Evolutionary conservation across 257 asterid species (phyloP).

Genomic region (Gardenia jasminoides): DNA sequence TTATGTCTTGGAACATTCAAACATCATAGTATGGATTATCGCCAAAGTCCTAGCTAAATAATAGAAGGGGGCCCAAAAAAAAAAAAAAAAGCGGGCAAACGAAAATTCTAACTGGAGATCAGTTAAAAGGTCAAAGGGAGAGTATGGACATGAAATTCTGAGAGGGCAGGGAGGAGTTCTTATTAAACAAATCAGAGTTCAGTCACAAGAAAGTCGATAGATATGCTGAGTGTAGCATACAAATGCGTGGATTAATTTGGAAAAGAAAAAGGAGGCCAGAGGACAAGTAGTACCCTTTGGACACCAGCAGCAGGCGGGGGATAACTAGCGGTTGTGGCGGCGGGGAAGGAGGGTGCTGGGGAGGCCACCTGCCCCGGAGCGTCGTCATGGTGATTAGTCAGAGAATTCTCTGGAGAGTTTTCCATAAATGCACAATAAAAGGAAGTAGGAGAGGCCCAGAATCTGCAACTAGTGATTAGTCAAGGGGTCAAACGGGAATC

Average conservation of each 20-base stretch:
- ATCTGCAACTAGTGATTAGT: neutral
- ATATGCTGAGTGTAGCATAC: too few species aligned
- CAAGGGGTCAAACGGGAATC: neutral
- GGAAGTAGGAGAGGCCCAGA: neutral
- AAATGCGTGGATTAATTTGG: neutral
- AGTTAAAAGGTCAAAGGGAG: too few species aligned
- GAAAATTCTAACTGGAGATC: too few species aligned
- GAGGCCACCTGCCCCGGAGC: conserved; percentile 30
- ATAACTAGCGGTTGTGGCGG: conserved; percentile 16
- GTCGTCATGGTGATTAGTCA: conserved; percentile 23
- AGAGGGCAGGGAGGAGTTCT: too few species aligned
- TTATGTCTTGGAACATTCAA: neutral
- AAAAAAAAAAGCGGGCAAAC: too few species aligned
- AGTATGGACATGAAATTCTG: too few species aligned
- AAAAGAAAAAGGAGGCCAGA: neutral
- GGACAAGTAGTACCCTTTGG: conserved; percentile 32
- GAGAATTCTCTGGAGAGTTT: conserved; percentile 34
- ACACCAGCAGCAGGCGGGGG: conserved; percentile 23
- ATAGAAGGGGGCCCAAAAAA: neutral
- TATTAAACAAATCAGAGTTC: too few species aligned
- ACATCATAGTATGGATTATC: neutral
- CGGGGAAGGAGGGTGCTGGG: conserved; percentile 11
- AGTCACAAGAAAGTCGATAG: too few species aligned
- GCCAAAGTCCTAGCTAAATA: neutral
- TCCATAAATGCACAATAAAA: conserved; percentile 43